Evolutionary conservation across 371 early-diverging fungal species (phyloP), one percentile per base, ranked within the genome.

Genomic region (Rhizopus arrhizus): DNA sequence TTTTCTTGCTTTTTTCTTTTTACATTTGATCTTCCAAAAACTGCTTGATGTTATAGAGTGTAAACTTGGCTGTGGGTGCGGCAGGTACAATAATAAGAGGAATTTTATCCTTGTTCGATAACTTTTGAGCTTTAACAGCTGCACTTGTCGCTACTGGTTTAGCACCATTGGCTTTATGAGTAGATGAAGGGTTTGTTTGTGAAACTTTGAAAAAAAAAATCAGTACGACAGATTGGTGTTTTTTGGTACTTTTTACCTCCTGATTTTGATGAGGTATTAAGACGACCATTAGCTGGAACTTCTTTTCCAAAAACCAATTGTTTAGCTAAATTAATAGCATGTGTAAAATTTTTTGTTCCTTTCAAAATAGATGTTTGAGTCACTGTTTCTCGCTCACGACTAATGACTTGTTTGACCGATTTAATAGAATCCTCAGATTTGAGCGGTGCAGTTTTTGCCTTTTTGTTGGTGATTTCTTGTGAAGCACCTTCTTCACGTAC

Each of bases 61-160:
- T 95, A 43, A 96, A 64, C 70, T 90, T 85, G 3, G 95, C 83
- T 3, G 92, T 92, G 6, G 89, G 76, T 15, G 90, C 92, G 0
- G 94, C 89, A 10, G 96, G 96, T 11, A 96, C 90, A 52, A 96
- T 87, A 58, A 96, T 95, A 42, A 94, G 91, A 7, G 95, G 94
- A 47, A 86, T 86, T 43, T 64, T 74, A 29, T 77, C 76, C 68
- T 66, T 53, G 33, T 35, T 46, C 15, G 62, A 60, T 55, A 69
- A 13, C 29, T 63, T 68, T n/a, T 66, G 62, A 10, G 38, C 47
- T 49, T 67, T 67, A 1, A 22, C 48, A 12, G 55, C 66, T 43
- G 57, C 16, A 13, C 15, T 42, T 31, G 49, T 29, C 2, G 43
- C 6, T 33, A 33, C 35, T 28, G 34, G 5, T 50, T 28, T 22